Evolutionary conservation across 768 basidiomycete genomes (phyloP).

Genomic region (Hydnum rufescens): DNA sequence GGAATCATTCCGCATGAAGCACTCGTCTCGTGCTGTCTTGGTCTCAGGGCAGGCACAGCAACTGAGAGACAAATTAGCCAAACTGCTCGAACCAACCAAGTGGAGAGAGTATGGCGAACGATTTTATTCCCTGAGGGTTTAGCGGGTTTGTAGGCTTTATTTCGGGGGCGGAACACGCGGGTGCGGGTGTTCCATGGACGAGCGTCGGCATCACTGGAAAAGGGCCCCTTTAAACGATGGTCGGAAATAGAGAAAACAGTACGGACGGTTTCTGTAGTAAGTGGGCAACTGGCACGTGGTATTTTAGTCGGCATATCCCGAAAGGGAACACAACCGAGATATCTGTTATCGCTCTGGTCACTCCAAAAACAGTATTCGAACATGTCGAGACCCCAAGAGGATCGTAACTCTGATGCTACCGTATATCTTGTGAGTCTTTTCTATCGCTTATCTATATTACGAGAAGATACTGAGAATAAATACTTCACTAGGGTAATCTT

Average conservation of each 20-base stretch:
- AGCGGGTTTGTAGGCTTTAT: conserved; percentile 40
- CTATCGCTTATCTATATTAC: too few relatives aligned
- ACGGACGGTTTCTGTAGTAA: too few relatives aligned
- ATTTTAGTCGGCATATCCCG: too few relatives aligned
- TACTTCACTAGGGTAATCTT: conserved; percentile 69
- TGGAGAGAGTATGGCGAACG: conserved; percentile 28
- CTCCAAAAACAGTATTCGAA: too few relatives aligned
- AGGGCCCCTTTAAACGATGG: too few relatives aligned
- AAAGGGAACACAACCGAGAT: too few relatives aligned
- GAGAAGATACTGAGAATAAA: not conserved
- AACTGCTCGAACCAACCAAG: not conserved
- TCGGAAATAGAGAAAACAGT: too few relatives aligned
- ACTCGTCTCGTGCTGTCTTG: conserved; percentile 81
- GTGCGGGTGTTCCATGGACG: not conserved
- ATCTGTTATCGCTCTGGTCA: too few relatives aligned
- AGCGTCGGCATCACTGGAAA: not conserved
- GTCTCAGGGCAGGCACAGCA: conserved; percentile 95
- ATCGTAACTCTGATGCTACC: conserved; percentile 81
- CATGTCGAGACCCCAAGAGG: conserved; percentile 43
- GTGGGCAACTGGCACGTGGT: too few relatives aligned
- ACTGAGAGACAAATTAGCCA: conserved; percentile 23
- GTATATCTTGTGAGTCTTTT: conserved; percentile 46
- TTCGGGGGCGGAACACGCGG: conserved; percentile 8
- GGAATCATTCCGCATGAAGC: conserved; percentile 60
- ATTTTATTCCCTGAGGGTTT: conserved; percentile 88